A percentile compares a stretch with the other conserved stretches of the same genome.
These are phyloP conservation scores for Astragalus glycyphyllos DNA, from an alignment of 306 rosid genomes.

Conservation along the genomic window DNA sequence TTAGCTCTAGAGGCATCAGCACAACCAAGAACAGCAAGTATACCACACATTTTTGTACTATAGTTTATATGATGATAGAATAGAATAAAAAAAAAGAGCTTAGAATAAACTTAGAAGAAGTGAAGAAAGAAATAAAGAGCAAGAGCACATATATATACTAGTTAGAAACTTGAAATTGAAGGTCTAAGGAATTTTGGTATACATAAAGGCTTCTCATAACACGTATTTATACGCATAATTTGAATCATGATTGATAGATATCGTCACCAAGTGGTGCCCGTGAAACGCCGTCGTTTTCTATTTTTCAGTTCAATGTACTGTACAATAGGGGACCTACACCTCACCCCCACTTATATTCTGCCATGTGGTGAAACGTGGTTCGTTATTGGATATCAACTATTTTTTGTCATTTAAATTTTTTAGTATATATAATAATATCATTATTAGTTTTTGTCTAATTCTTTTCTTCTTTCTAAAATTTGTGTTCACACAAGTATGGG, in stretches of 20 bases:
- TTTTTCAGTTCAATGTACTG: not conserved
- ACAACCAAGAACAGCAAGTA: constrained; percentile 94
- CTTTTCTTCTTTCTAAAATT: too few species aligned
- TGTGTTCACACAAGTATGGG: constrained; percentile 3
- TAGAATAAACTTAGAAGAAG: not conserved
- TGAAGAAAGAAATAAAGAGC: not conserved
- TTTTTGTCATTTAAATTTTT: not conserved
- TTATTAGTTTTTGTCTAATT: not conserved
- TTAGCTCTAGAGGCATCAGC: constrained; percentile 82
- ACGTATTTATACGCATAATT: constrained; percentile 58
- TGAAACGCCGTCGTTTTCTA: constrained; percentile 54
- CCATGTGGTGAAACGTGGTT: constrained; percentile 50
- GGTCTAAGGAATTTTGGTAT: not conserved
- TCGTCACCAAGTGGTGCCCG: not conserved
- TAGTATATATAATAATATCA: too few species aligned
- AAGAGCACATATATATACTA: constrained; percentile 22
- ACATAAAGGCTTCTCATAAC: constrained; percentile 28
- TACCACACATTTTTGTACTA: constrained; percentile 77
- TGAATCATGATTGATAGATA: constrained; percentile 1
- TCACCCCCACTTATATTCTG: not conserved
- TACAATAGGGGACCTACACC: constrained; percentile 29
- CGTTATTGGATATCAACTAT: not conserved
- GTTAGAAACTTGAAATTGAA: constrained; percentile 29
- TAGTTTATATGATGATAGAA: not conserved
- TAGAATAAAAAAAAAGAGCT: not conserved